Evolutionary conservation across 768 basidiomycete species (phyloP).

Genomic region (Rhizopogon vulgaris): DNA sequence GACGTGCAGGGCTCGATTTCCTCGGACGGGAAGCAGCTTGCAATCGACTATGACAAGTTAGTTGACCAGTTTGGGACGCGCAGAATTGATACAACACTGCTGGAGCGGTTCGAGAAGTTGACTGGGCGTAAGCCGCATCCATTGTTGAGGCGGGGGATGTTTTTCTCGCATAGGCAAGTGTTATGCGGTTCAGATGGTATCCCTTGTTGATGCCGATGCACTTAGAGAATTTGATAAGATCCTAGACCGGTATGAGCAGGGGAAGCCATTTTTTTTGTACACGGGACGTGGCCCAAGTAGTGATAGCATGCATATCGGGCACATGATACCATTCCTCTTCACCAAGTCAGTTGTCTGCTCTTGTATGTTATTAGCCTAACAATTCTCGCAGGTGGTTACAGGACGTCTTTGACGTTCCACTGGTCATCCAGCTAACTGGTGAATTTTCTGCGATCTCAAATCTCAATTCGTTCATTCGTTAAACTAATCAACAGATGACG

Average conservation of each 20-base stretch:
- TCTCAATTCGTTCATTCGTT: neutral
- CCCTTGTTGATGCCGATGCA: slow-evolving; percentile 1
- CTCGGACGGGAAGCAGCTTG: slow-evolving; percentile 82
- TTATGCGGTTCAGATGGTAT: neutral
- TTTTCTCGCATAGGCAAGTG: slow-evolving; percentile 95
- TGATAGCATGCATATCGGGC: slow-evolving; percentile 95
- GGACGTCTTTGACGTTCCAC: slow-evolving; percentile 89
- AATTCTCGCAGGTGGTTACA: slow-evolving; percentile 76
- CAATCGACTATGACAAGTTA: slow-evolving; percentile 96
- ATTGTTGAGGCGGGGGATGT: slow-evolving; percentile 85
- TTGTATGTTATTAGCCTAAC: neutral
- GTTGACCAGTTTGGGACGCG: slow-evolving; percentile 91
- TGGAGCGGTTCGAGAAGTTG: slow-evolving; percentile 85
- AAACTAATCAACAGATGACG: slow-evolving; percentile 64
- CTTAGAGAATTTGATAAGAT: slow-evolving; percentile 88
- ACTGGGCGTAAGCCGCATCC: slow-evolving; percentile 88
- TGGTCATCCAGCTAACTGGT: slow-evolving; percentile 96
- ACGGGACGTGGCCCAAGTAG: slow-evolving; percentile 96
- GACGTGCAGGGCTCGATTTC: slow-evolving; percentile 91
- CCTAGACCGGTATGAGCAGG: slow-evolving; percentile 90
- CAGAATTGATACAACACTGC: slow-evolving; percentile 63
- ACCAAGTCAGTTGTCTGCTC: slow-evolving; percentile 65
- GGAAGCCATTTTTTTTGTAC: slow-evolving; percentile 97
- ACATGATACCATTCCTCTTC: slow-evolving; percentile 95
- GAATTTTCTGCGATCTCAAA: slow-evolving; percentile 8